phyloP scores from a whole-genome alignment of 2,329 filamentous ascomycete species.

The Sclerotinia borealis region DNA sequence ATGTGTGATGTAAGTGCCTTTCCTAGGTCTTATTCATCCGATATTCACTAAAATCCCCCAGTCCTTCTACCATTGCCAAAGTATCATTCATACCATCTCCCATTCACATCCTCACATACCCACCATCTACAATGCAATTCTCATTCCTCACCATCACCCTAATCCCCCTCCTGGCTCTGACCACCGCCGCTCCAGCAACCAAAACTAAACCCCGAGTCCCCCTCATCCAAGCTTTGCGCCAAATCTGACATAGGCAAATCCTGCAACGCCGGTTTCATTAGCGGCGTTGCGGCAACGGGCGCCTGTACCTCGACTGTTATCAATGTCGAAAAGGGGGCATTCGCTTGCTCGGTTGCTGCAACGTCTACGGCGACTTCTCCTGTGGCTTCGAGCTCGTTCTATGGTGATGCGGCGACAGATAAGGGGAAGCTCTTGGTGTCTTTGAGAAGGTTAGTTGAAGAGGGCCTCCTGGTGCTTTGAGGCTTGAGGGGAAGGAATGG shows the following conservation, averaged over 20 bases:
- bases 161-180: background rate
- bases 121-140: background rate
- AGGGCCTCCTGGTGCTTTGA: background rate
- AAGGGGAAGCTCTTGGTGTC: background rate
- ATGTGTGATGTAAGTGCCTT: background rate
- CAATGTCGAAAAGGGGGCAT: background rate
- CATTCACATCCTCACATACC: background rate
- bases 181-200: background rate
- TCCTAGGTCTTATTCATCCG: background rate
- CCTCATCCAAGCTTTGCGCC: background rate
- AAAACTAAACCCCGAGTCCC: too few species aligned
- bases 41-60: background rate
- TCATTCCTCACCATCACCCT: background rate
- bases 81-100: background rate
- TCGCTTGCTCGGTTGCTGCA: background rate
- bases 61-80: background rate
- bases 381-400: background rate
- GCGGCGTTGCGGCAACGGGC: background rate
- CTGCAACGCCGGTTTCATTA: background rate
- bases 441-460: background rate
- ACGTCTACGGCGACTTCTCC: background rate
- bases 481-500: background rate
- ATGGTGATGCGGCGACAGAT: background rate
- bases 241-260: background rate
- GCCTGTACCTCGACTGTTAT: background rate